Base-by-base conservation (phyloP, 495 filamentous ascomycete species). In the Penicillium mononematosum region DNA sequence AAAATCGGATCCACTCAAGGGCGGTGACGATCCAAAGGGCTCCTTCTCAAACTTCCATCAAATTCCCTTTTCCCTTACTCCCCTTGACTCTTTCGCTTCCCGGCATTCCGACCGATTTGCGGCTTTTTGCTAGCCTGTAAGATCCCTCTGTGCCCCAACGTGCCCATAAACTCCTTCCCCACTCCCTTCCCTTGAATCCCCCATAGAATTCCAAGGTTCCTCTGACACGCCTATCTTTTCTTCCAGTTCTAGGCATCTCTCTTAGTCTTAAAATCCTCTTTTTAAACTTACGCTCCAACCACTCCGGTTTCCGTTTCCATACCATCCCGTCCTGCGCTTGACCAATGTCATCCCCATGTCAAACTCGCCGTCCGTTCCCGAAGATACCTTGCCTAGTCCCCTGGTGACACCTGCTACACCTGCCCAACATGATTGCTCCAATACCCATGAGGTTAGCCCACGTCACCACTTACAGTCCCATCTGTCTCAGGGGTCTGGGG, bases 311-410 rank as follows among this genome's bases (percentile, higher is more conserved):
- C 61, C 63, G 56, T 60, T 70, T 66, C 63, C 64, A 50, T 63
- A 65, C 67, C 57, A 56, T 67, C 64, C 65, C 66, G 60, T 65
- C 63, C 58, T 66, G 66, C 58, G 42, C 64, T 63, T 75, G 71
- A 78, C 78, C 78, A 78, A 81, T 82, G 80, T 78, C 67, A 70
- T 74, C 70, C 72, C 70, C 80, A 82, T 82, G 80, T 83, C 80
- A 80, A 81, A 69, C 34, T 68, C 75, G 72, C 70, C 72, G 71
- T 69, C 71, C 71, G 77, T 72, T 70, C 65, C 78, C 70, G 73
- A 74, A 67, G 64, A 77, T 64, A 68, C 71, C 70, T 68, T 70
- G 73, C 75, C 74, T 71, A 67, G 65, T 70, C 67, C 74, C 69
- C 69, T 74, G 78, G 72, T 81, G 75, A 80, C 78, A 74, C 70